Conservation (phyloP, 805 yeast species). For the Naumovozyma castellii region DNA sequence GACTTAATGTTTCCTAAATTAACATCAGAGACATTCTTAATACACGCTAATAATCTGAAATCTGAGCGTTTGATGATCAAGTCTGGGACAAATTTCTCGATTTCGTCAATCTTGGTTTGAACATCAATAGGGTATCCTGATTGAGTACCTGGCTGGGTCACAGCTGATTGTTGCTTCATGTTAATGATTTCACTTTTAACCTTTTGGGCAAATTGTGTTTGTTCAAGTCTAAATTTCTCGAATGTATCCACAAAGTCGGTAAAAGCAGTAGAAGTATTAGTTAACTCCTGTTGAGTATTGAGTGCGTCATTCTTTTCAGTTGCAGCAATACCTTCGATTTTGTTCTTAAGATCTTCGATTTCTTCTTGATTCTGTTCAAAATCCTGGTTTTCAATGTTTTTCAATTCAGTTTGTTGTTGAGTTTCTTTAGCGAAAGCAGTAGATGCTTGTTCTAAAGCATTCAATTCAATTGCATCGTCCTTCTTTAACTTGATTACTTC, state of each 20-base stretch:
- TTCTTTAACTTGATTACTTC: neutral
- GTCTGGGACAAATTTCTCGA: neutral
- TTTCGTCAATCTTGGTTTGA: neutral
- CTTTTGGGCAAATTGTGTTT: neutral
- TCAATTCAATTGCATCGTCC: neutral
- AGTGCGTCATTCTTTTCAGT: neutral
- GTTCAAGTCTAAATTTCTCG: neutral
- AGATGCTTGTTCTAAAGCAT: neutral
- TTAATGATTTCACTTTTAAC: neutral
- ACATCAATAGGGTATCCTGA: neutral
- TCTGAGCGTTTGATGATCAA: neutral
- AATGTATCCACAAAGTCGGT: neutral
- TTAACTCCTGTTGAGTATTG: neutral
- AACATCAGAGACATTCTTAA: neutral
- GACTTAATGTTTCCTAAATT: neutral
- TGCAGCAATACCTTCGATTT: neutral
- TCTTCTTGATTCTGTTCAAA: neutral
- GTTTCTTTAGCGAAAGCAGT: neutral
- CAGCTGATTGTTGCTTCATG: neutral
- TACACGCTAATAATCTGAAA: neutral
- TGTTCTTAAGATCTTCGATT: neutral
- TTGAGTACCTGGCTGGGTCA: neutral
- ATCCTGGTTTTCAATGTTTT: neutral
- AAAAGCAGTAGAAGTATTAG: neutral
- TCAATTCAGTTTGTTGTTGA: neutral